phyloP scores from a whole-genome alignment of 495 filamentous ascomycete species.

The Penicillium pulvis region DNA sequence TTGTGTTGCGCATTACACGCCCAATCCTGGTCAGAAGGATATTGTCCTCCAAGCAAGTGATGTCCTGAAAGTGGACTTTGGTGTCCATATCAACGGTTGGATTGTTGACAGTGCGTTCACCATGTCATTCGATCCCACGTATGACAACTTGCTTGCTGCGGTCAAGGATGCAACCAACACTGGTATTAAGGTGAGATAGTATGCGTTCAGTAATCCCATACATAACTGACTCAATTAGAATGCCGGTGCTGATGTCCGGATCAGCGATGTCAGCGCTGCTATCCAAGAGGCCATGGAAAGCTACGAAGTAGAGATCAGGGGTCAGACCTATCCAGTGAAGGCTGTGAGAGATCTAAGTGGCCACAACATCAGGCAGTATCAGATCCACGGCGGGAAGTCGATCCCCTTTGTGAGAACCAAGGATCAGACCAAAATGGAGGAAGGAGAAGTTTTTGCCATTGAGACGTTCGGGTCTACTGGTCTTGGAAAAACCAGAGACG shows the following conservation, averaged over 20 bases:
- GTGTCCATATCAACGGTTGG: slow-evolving; percentile 85
- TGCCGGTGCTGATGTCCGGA: slow-evolving; percentile 63
- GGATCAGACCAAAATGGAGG: slow-evolving; percentile 66
- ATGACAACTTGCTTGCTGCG: slow-evolving; percentile 79
- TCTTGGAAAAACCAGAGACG: slow-evolving; percentile 47
- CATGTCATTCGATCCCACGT: slow-evolving; percentile 80
- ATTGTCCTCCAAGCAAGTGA: slow-evolving; percentile 76
- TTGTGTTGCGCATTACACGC: slow-evolving; percentile 86
- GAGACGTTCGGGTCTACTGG: slow-evolving; percentile 68
- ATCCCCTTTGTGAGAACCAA: slow-evolving; percentile 62
- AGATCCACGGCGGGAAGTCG: slow-evolving; percentile 62
- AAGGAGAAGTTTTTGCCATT: slow-evolving; percentile 65
- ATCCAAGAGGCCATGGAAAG: slow-evolving; percentile 71
- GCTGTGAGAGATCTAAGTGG: slow-evolving; percentile 58
- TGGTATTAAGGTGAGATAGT: slow-evolving; percentile 59
- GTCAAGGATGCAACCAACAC: slow-evolving; percentile 88
- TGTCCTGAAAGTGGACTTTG: slow-evolving; percentile 93
- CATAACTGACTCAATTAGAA: slow-evolving; percentile 30
- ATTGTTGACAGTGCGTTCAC: slow-evolving; percentile 96
- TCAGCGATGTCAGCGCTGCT: slow-evolving; percentile 60
- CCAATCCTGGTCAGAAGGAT: slow-evolving; percentile 84
- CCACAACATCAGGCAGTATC: slow-evolving; percentile 61
- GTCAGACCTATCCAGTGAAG: slow-evolving; percentile 59
- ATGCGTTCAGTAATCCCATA: background rate
- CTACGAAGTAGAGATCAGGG: slow-evolving; percentile 62